These are phyloP conservation scores for Penicillium olsonii DNA, from an alignment of 2,329 filamentous ascomycete genomes.

Conservation along the genomic window DNA sequence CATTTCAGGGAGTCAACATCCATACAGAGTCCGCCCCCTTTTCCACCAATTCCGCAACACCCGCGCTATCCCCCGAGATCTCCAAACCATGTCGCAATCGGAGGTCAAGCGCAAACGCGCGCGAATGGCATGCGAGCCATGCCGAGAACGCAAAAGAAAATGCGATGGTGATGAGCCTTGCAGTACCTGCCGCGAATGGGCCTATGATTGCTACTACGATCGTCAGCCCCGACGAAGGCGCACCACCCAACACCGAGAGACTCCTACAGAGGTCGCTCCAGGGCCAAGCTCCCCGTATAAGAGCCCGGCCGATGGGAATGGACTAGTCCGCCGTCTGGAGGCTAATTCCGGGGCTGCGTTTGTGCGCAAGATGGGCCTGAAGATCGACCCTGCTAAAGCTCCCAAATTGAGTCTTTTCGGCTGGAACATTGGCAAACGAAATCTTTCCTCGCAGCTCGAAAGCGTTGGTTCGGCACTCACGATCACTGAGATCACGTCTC, in stretches of 20 bases:
- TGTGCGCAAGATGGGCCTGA: constrained; percentile 53
- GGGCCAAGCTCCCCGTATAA: constrained; percentile 1
- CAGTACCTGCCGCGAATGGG: constrained; percentile 29
- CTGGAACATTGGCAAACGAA: constrained; percentile 51
- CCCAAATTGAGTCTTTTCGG: constrained; percentile 56
- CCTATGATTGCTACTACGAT: constrained; percentile 32
- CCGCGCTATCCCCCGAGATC: neutral
- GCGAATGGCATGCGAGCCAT: constrained; percentile 30
- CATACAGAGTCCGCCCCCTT: neutral
- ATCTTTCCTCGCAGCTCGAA: constrained; percentile 17
- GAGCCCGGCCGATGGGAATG: constrained; percentile 11
- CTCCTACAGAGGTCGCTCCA: neutral
- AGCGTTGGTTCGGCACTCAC: constrained; percentile 17
- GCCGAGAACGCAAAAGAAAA: constrained; percentile 32
- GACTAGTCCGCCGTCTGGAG: constrained; percentile 43
- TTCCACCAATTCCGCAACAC: neutral
- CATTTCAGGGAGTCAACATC: neutral
- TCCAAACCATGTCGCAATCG: neutral
- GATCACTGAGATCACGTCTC: constrained; percentile 50
- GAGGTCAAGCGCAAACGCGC: constrained; percentile 26
- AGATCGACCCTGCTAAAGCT: constrained; percentile 54
- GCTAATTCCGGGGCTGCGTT: constrained; percentile 60
- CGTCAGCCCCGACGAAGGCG: constrained; percentile 8
- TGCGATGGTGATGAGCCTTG: constrained; percentile 31
- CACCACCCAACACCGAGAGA: neutral